A percentile compares a stretch with the other conserved stretches of the same genome.
These are phyloP conservation scores for Nicotiana paniculata DNA, from an alignment of 257 asterid species.

Conservation along the genomic window DNA sequence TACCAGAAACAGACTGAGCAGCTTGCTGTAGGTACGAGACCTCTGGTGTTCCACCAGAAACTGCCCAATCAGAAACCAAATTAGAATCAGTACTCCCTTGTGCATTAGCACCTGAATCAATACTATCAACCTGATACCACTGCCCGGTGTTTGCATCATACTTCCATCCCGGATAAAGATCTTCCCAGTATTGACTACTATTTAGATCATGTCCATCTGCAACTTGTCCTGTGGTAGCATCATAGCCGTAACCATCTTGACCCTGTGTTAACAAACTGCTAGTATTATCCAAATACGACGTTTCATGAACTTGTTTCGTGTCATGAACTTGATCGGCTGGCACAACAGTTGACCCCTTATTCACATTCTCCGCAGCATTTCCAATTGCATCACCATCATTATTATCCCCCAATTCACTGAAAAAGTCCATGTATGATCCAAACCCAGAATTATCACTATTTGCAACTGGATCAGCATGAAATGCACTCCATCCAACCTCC, in stretches of 20 bases:
- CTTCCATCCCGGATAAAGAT: slow-evolving; percentile 89
- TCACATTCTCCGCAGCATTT: slow-evolving; percentile 1
- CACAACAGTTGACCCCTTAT: slow-evolving; percentile 23
- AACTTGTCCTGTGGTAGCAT: slow-evolving; percentile 38
- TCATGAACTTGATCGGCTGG: slow-evolving; percentile 28
- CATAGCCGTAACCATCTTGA: slow-evolving; percentile 33
- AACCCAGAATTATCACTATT: slow-evolving; percentile 47
- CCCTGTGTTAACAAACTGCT: slow-evolving; percentile 17
- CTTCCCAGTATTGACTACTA: slow-evolving; percentile 70
- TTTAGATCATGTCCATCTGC: slow-evolving; percentile 39
- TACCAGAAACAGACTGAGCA: slow-evolving; percentile 46
- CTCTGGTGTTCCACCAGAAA: slow-evolving; percentile 32
- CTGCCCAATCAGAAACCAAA: slow-evolving; percentile 35
- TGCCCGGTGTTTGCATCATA: slow-evolving; percentile 60
- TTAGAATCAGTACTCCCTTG: slow-evolving; percentile 23
- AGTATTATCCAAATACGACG: slow-evolving; percentile 26
- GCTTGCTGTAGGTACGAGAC: slow-evolving; percentile 69
- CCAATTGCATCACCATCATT: slow-evolving; percentile 28
- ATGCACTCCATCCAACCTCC: slow-evolving; percentile 91
- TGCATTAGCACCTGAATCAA: slow-evolving; percentile 27
- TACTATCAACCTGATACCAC: slow-evolving; percentile 81
- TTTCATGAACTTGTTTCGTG: slow-evolving; percentile 17
- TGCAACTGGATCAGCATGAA: slow-evolving; percentile 38
- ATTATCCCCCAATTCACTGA: slow-evolving; percentile 53
- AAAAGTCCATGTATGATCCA: slow-evolving; percentile 86